A percentile compares a stretch with the other conserved stretches of the same genome.
Conservation (phyloP, 2,329 filamentous ascomycete species). For the Cladosporium sp. region DNA sequence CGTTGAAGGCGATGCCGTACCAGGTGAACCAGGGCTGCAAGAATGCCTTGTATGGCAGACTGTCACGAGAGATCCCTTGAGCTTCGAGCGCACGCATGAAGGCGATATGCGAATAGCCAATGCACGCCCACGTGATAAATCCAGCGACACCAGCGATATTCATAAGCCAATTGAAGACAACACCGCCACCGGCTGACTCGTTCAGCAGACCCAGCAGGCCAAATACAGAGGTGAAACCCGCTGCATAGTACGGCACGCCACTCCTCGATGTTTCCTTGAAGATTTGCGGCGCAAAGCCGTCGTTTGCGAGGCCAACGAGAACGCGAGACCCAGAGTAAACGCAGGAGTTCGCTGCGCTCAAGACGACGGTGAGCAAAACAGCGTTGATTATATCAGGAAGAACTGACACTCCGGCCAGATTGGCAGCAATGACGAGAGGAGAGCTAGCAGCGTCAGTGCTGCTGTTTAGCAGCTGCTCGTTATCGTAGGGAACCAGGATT, state of each 20-base stretch:
- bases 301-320: constrained; percentile 67
- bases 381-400: constrained; percentile 70
- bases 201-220: constrained; percentile 73
- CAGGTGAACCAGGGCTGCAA: constrained; percentile 73
- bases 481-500: constrained; percentile 37
- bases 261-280: constrained; percentile 58
- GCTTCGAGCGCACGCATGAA: constrained; percentile 69
- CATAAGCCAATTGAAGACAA: constrained; percentile 73
- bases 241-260: constrained; percentile 75
- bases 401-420: constrained; percentile 59
- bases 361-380: constrained; percentile 68
- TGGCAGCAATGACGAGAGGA: constrained; percentile 67
- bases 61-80: constrained; percentile 67
- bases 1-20: constrained; percentile 63
- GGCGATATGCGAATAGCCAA: constrained; percentile 69
- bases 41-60: constrained; percentile 67
- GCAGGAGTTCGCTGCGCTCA: constrained; percentile 68
- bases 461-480: constrained; percentile 39
- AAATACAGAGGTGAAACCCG: constrained; percentile 64
- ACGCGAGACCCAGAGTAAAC: constrained; percentile 69
- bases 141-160: constrained; percentile 72
- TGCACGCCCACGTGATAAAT: constrained; percentile 70
- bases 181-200: constrained; percentile 65
- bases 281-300: constrained; percentile 54
- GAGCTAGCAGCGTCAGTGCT: constrained; percentile 51